These are phyloP conservation scores for Tetracentron sinense DNA, from an alignment of 164 flowering plant species.

Conservation along the genomic window DNA sequence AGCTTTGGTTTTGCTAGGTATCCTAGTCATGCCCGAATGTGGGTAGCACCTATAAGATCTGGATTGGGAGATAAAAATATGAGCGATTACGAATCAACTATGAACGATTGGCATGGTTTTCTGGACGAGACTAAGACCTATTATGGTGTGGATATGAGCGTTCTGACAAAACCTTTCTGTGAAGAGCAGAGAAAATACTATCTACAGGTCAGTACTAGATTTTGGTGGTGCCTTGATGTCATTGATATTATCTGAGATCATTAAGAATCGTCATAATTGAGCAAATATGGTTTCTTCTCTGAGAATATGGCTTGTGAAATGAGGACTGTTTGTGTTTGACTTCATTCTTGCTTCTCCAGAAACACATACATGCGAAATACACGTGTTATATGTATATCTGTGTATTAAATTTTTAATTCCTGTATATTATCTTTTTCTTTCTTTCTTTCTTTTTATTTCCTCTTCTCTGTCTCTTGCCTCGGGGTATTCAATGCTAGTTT, in stretches of 20 bases:
- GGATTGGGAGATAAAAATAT: conserved; percentile 65
- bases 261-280: not conserved
- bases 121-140: conserved; percentile 53
- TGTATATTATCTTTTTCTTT: too few species aligned
- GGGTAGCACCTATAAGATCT: conserved; percentile 90
- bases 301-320: not conserved
- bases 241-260: not conserved
- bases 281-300: not conserved
- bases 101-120: conserved; percentile 77
- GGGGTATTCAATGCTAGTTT: too few species aligned
- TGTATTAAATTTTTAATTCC: too few species aligned
- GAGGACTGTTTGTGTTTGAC: not conserved
- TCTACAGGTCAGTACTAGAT: conserved; percentile 49
- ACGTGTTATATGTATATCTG: too few species aligned
- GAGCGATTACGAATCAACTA: conserved; percentile 61
- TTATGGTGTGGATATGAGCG: conserved; percentile 93
- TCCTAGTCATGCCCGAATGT: conserved; percentile 99
- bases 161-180: conserved; percentile 62
- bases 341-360: not conserved
- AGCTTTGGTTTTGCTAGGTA: conserved; percentile 49
- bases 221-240: not conserved
- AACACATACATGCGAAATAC: not conserved
- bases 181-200: conserved; percentile 91
- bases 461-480: too few species aligned
- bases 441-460: too few species aligned